Base-by-base conservation (phyloP, 2,329 filamentous ascomycete species). In the Phialemonium atrogriseum region DNA sequence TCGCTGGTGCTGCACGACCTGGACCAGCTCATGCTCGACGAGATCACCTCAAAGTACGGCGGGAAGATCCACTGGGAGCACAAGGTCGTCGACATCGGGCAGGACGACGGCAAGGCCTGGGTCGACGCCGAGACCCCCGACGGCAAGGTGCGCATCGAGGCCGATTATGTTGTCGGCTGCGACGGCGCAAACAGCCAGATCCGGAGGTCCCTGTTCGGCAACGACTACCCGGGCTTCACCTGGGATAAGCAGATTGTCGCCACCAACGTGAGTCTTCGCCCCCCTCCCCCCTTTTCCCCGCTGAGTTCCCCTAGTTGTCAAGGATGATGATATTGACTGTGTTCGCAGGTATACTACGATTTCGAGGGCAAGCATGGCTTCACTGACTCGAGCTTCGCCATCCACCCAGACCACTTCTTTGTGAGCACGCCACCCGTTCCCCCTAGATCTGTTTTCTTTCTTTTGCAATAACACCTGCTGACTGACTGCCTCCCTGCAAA, bases 161-260 rank as follows among this genome's bases (percentile, higher is more conserved):
- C 58, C 7, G 70, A 75, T 44, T 75, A 74, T 45, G 42, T 77
- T 0, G 50, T 73, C 10, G 71, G 71, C 0, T 74, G 70, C 37
- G 72, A 77, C 44, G 72, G 71, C 1, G 68, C 65, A 1, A 63
- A 59, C 19, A 68, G 64, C 33, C 47, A 47, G 24, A 60, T 75
- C 5, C 51, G 70, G 18, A 62, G 58, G 39, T 58, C 56, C 1
- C 41, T 74, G 5, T 74, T 74, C 46, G 68, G 68, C 4, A 52
- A 60, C n/a, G 61, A 68, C 19, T 79, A 69, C 38, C 73, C 72
- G 0, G 74, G 73, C 0, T 68, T 70, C 41, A 79, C 74, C 0
- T 69, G 72, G 60, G 64, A 75, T 33, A 60, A 62, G 35, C 71
- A 75, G 46, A 74, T 79, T 35, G 62, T 79, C 10, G 73, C 74